Evolutionary conservation across 176 grass and related monocot species (phyloP).

Genomic region (Saccharum spontaneum): DNA sequence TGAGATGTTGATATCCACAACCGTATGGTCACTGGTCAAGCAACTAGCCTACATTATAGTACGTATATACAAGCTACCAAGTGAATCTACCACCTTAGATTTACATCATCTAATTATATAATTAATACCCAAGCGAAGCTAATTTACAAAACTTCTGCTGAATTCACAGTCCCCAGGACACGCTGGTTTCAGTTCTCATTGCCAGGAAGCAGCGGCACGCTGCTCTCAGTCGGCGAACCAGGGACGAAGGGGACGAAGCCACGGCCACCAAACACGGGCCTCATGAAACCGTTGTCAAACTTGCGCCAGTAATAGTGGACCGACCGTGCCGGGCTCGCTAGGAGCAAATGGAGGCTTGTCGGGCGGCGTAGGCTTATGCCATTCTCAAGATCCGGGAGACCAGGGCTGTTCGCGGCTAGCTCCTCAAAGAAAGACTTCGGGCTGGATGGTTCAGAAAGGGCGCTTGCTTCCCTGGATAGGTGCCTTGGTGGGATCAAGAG

Average conservation of each 20-base stretch:
- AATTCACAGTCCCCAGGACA: not conserved
- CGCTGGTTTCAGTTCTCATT: slow-evolving; percentile 6
- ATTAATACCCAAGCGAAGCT: not conserved
- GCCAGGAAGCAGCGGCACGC: slow-evolving; percentile 28
- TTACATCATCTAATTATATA: not conserved
- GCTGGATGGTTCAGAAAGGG: slow-evolving; percentile 63
- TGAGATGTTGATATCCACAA: slow-evolving; percentile 6
- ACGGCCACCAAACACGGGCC: slow-evolving; percentile 76
- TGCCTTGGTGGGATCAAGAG: slow-evolving; percentile 54
- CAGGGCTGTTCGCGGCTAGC: slow-evolving; percentile 32
- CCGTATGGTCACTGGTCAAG: not conserved
- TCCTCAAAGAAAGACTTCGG: slow-evolving; percentile 73
- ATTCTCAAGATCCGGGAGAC: slow-evolving; percentile 29
- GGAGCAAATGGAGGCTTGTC: slow-evolving; percentile 66
- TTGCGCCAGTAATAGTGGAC: slow-evolving; percentile 92
- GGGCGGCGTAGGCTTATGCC: slow-evolving; percentile 45
- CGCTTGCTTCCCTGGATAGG: slow-evolving; percentile 50
- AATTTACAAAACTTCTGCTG: slow-evolving; percentile 42
- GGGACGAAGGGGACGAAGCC: slow-evolving; percentile 75
- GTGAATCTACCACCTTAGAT: slow-evolving; percentile 12
- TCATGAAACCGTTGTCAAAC: slow-evolving; percentile 83
- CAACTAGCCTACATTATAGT: slow-evolving; percentile 8
- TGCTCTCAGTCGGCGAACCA: slow-evolving; percentile 63
- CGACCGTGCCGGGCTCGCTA: slow-evolving; percentile 52
- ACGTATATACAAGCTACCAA: not conserved